Conservation (phyloP, 257 asterid genomes). For the Solanum phureja region DNA sequence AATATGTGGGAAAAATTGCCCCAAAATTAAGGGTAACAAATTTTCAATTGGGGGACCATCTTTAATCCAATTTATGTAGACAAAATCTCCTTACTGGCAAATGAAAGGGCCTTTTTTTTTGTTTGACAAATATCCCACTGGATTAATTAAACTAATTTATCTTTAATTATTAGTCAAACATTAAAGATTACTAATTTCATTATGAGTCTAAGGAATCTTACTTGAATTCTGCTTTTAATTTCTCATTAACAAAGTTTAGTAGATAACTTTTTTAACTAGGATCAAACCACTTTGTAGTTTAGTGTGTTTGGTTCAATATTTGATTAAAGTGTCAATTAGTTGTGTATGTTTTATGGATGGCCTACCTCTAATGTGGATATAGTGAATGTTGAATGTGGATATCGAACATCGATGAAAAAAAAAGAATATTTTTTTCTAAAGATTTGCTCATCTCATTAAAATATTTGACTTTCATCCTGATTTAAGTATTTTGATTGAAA, state of each 20-base stretch:
- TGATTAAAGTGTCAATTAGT: background rate
- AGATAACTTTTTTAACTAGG: background rate
- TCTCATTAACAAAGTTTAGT: background rate
- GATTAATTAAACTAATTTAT: background rate
- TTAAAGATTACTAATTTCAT: background rate
- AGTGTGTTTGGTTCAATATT: background rate
- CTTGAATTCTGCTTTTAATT: background rate
- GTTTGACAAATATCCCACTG: slow-evolving; percentile 2
- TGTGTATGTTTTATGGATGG: background rate
- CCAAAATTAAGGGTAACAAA: slow-evolving; percentile 16
- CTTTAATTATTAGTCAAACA: background rate
- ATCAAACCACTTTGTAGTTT: background rate
- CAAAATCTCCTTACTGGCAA: background rate
- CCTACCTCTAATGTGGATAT: background rate
- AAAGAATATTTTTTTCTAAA: background rate
- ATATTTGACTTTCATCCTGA: background rate
- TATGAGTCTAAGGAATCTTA: background rate
- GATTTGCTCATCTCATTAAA: background rate
- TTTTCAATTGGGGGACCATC: slow-evolving; percentile 15
- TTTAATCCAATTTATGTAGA: slow-evolving; percentile 3
- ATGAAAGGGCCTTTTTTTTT: background rate
- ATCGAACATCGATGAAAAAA: background rate
- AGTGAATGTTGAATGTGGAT: background rate
- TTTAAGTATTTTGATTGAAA: background rate
- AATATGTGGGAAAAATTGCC: slow-evolving; percentile 9